Evolutionary conservation across 495 filamentous ascomycete species (phyloP).

Genomic region (Aspergillus olivimuriae): DNA sequence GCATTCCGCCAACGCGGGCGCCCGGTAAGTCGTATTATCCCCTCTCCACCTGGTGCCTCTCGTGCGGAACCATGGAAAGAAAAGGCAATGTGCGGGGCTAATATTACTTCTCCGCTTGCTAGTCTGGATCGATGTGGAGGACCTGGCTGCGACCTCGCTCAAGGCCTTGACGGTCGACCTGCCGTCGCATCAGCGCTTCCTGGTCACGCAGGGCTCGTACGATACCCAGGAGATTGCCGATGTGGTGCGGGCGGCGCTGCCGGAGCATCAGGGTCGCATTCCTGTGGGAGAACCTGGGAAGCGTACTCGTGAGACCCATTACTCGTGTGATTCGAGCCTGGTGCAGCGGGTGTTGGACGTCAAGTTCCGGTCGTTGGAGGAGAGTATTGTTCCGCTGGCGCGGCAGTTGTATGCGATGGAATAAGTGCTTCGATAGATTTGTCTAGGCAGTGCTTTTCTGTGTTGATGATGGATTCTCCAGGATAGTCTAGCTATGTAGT

Average conservation of each 20-base stretch:
- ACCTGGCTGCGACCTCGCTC: conserved; percentile 29
- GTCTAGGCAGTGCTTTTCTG: too few species aligned
- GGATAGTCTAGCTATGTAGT: too few species aligned
- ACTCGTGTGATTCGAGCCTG: conserved; percentile 23
- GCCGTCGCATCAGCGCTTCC: conserved; percentile 24
- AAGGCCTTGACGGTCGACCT: conserved; percentile 20
- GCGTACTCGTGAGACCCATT: conserved; percentile 18
- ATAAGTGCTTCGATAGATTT: background rate
- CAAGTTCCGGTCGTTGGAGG: conserved; percentile 11
- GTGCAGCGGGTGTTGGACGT: conserved; percentile 12
- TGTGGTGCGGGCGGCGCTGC: conserved; percentile 20
- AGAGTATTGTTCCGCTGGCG: conserved; percentile 18
- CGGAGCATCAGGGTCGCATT: conserved; percentile 10
- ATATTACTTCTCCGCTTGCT: background rate
- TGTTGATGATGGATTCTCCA: too few species aligned
- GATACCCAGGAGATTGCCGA: conserved; percentile 30
- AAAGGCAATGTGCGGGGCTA: too few species aligned
- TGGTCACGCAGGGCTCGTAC: conserved; percentile 25
- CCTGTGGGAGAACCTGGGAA: conserved; percentile 21
- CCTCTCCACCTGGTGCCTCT: too few species aligned
- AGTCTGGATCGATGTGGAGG: conserved; percentile 28
- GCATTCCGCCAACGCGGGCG: conserved; percentile 15
- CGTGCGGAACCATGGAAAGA: too few species aligned
- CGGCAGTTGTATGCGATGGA: conserved; percentile 18
- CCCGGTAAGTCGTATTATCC: conserved; percentile 10